These are phyloP conservation scores for Malus sylvestris DNA, from an alignment of 306 rosid species.

Conservation along the genomic window DNA sequence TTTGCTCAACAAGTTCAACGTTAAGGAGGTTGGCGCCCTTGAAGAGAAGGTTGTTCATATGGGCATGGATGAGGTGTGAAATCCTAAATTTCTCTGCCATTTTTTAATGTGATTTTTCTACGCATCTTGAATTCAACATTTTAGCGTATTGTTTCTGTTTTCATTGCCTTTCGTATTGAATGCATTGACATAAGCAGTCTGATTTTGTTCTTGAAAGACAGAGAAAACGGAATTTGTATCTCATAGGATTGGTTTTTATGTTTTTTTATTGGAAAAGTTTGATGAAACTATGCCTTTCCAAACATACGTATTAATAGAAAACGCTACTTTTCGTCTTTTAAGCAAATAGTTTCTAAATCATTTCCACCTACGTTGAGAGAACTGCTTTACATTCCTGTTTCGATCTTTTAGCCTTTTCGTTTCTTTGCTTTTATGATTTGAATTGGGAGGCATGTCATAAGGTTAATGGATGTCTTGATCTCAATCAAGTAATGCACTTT, in stretches of 20 bases:
- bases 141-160: too few species aligned
- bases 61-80: conserved; percentile 18
- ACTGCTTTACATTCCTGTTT: background rate
- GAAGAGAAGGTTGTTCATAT: conserved; percentile 20
- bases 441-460: background rate
- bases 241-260: too few species aligned
- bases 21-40: conserved; percentile 10
- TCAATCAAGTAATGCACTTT: background rate
- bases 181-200: background rate
- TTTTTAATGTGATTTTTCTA: background rate
- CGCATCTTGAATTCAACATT: background rate
- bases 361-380: too few species aligned
- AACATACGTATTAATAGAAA: too few species aligned
- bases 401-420: background rate
- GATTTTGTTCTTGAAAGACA: too few species aligned
- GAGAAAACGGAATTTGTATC: too few species aligned
- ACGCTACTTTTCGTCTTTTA: background rate
- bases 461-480: background rate
- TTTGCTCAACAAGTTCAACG: conserved; percentile 4
- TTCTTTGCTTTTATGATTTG: background rate
- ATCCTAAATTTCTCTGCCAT: background rate
- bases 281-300: too few species aligned
- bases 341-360: too few species aligned
- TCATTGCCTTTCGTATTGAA: background rate
- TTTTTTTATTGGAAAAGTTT: too few species aligned